These are phyloP conservation scores for Mortierella sp. DNA, from an alignment of 371 early-diverging fungal species.

Conservation along the genomic window DNA sequence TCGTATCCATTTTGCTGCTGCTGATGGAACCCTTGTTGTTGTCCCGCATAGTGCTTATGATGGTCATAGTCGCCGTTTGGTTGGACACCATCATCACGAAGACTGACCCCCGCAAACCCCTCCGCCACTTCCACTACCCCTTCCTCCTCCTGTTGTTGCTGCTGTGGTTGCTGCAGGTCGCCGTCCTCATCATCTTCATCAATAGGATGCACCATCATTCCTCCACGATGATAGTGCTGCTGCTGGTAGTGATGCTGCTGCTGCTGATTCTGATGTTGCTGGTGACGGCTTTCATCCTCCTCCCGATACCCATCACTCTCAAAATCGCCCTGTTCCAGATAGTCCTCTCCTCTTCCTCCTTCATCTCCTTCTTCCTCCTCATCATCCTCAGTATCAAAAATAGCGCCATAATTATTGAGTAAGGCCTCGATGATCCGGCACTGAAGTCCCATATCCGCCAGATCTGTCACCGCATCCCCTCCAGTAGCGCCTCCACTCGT, in stretches of 20 bases:
- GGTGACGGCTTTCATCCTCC: background rate
- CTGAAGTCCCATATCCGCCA: conserved; percentile 72
- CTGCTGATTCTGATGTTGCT: background rate
- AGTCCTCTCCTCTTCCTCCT: conserved; percentile 21
- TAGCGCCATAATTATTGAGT: conserved; percentile 69
- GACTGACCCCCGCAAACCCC: background rate
- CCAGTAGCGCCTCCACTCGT: conserved; percentile 47
- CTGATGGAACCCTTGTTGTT: background rate
- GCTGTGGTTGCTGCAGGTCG: background rate
- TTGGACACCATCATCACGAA: background rate
- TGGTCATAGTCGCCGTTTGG: background rate
- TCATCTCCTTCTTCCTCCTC: conserved; percentile 24
- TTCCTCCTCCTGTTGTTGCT: background rate
- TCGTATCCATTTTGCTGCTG: background rate
- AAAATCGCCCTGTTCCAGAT: background rate
- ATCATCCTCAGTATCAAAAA: conserved; percentile 74
- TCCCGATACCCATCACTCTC: background rate
- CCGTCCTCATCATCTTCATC: background rate
- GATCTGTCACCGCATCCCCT: conserved; percentile 44
- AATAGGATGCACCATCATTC: conserved; percentile 8
- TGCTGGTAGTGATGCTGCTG: background rate
- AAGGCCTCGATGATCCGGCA: conserved; percentile 73
- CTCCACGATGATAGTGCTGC: conserved; percentile 1
- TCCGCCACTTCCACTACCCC: background rate
- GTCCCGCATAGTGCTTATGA: background rate